Conservation (phyloP, 1,284 basidiomycete species). For the Leccinum griseonigrum region DNA sequence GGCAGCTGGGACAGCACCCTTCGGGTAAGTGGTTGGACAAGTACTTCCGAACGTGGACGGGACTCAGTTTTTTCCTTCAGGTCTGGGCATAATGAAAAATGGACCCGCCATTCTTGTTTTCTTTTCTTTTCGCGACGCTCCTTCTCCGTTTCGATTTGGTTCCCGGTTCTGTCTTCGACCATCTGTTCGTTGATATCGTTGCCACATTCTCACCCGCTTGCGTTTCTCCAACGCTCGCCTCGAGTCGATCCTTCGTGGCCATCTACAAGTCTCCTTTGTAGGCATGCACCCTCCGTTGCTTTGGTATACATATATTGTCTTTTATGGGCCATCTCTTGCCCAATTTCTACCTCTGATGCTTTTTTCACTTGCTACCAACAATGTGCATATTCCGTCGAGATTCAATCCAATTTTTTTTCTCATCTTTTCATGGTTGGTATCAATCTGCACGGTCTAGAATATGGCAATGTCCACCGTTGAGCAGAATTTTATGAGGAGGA, state of each 20-base stretch:
- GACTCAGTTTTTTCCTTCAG: conserved; percentile 31
- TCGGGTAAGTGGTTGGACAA: conserved; percentile 60
- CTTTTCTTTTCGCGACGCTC: conserved; percentile 15
- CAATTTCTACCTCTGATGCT: conserved; percentile 25
- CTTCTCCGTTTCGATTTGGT: conserved; percentile 24
- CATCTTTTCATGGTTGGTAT: conserved; percentile 1
- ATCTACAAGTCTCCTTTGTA: conserved; percentile 33
- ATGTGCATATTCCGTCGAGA: conserved; percentile 34
- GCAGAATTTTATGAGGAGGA: conserved; percentile 6
- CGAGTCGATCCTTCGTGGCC: conserved; percentile 61
- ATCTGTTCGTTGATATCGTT: conserved; percentile 47
- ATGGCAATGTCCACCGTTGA: not conserved
- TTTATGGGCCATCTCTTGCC: conserved; percentile 31
- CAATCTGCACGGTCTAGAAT: conserved; percentile 1
- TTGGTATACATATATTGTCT: conserved; percentile 41
- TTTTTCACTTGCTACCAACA: conserved; percentile 24
- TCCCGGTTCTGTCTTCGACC: conserved; percentile 23
- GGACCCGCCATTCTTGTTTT: conserved; percentile 27
- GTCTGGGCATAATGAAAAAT: conserved; percentile 55
- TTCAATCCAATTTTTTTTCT: conserved; percentile 23
- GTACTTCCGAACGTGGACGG: conserved; percentile 7
- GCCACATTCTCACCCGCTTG: conserved; percentile 47
- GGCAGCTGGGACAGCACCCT: conserved; percentile 97
- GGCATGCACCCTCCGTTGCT: conserved; percentile 31
- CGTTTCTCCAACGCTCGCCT: conserved; percentile 43